Evolutionary conservation across 1,284 basidiomycete genomes (phyloP), one percentile per base, ranked within the genome.

Genomic region (Phellopilus nigrolimitatus): DNA sequence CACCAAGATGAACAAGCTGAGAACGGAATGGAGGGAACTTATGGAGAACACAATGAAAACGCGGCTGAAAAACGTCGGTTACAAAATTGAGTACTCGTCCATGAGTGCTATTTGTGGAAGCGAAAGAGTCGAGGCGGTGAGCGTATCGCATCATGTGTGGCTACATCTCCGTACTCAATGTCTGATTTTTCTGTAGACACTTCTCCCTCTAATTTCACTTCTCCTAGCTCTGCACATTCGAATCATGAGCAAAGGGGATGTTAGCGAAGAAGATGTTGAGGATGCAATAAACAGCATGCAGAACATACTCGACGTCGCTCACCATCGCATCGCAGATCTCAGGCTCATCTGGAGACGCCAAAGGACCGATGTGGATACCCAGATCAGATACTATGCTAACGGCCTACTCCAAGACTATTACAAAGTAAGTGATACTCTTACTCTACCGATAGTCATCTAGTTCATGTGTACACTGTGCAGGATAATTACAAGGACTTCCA

Each of bases 341-440:
- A 49, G 52, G 37, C 38, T 17, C 10, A 56, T 58, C 34, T 56
- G 57, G 57, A 41, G 57, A 27, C 55, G 55, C 25, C 57, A 56
- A 28, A 44, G 55, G 12, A 56, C 48, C 5, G 57, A 54, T 13
- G 51, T 58, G 24, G 55, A 56, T 33, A 43, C 50, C 3, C 57
- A 58, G 31, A 41, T 56, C 12, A 44, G 49, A 19, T 56, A 56
- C 40, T 58, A 58, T 47, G 45, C 55, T 9, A 58, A 58, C 42
- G 57, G 55, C 7, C 36, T 58, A 36, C 34, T 58, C 37, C 37
- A 58, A 39, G 52, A 52, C 36, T 54, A 56, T 41, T 58, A 54
- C 55, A 58, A 47, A 38, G 57, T 56, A 21, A 21, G 43, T 30
- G 10, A 15, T 22, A 8, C 7, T 47, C n/a, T 37, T 13, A 41